Base-by-base conservation (phyloP, 164 flowering plant genomes). In the Chimonanthus salicifolius region DNA sequence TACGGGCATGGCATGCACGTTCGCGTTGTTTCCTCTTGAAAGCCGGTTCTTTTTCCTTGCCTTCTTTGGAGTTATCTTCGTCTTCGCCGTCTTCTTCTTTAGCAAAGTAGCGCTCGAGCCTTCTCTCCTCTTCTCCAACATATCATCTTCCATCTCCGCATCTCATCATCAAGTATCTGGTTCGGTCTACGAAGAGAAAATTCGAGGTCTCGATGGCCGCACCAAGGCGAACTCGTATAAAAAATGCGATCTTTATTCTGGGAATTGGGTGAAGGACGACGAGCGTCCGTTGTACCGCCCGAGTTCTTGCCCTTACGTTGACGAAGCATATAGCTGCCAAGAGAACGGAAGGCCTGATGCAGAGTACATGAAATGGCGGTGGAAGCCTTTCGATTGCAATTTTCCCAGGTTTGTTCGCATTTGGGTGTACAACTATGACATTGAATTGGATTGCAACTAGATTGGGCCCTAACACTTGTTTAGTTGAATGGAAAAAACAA, bases 321-420 rank as follows among this genome's bases (percentile, higher is more conserved):
- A 94, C 74, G 97, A 88, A 68, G 96, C 89, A 78, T 92, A 78
- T 82, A 84, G 82, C 70, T 94, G 98, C 73, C 89, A 86, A 74
- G 77, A 67, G 46, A 94, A 94, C 78, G 94, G 98, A 7, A 84
- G 97, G 75, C 74, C 60, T 3, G 98, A 94, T 68, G 78, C 81
- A 0, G 86, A 82, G 47, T 94, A 90, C 80, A 63, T 82, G 70
- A 85, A 86, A 43, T 94, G 98, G 98, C 78, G 96, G 33, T 94
- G 98, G 98, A 87, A 92, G 83, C 97, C 98, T 18, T 75, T 87
- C 64, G 93, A 73, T 45, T 94, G 97, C 78, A 85, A 92, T 70
- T 90, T 92, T 80, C 98, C 98, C 21, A 89, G 94, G 97, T 94
- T 75, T 50, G 49, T 18, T 33, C 33, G 15, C 33, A 7, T 69